A percentile compares a stretch with the other conserved stretches of the same genome.
Conservation (phyloP, 495 filamentous ascomycete species). For the Penicillium cataractarum region DNA sequence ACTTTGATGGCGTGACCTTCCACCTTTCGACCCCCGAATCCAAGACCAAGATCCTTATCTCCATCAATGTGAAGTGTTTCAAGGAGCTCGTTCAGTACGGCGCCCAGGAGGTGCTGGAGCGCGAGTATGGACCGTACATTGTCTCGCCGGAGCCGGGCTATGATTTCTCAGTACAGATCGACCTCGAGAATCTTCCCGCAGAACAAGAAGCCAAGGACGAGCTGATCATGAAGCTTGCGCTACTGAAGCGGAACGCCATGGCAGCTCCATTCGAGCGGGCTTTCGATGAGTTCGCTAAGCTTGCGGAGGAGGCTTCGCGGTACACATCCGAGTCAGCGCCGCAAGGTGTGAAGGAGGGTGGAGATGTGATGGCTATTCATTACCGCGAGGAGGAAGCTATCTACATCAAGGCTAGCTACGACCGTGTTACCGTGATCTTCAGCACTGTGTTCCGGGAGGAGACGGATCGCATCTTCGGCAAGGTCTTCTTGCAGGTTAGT, state of each 20-base stretch:
- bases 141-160: constrained; percentile 85
- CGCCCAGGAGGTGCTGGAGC: constrained; percentile 83
- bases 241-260: constrained; percentile 97
- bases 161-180: constrained; percentile 89
- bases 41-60: constrained; percentile 91
- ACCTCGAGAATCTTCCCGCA: constrained; percentile 82
- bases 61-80: constrained; percentile 92
- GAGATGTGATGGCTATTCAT: constrained; percentile 93
- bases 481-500: constrained; percentile 78
- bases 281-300: constrained; percentile 85
- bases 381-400: constrained; percentile 99
- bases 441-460: constrained; percentile 97
- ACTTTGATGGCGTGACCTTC: constrained; percentile 97
- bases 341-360: constrained; percentile 82
- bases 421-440: constrained; percentile 98
- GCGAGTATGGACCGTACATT: constrained; percentile 93
- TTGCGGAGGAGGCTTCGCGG: constrained; percentile 84
- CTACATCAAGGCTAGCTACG: constrained; percentile 95
- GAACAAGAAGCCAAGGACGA: constrained; percentile 81
- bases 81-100: constrained; percentile 89
- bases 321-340: constrained; percentile 91
- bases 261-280: constrained; percentile 96
- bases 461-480: constrained; percentile 95
- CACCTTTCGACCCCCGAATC: constrained; percentile 94
- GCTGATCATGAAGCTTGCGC: constrained; percentile 78